Evolutionary conservation across 768 basidiomycete genomes (phyloP).

Genomic region (Podaxis mareebaensis): DNA sequence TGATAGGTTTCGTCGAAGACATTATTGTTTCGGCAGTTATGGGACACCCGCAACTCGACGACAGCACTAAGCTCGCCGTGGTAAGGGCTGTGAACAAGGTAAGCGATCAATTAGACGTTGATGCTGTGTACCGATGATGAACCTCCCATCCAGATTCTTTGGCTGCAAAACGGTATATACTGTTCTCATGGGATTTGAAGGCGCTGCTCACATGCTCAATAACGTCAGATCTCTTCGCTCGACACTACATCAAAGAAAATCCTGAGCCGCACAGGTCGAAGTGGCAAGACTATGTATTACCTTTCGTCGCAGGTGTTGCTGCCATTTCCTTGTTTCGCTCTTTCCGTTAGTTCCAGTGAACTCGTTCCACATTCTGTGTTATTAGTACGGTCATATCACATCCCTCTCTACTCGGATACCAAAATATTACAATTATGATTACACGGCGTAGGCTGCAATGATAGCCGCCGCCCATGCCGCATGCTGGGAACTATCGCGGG

Average conservation of each 20-base stretch:
- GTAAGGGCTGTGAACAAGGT: slow-evolving; percentile 47
- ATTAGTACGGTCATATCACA: neutral
- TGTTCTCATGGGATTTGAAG: neutral
- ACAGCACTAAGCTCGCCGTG: slow-evolving; percentile 40
- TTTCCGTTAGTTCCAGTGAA: neutral
- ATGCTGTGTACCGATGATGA: neutral
- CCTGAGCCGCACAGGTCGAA: neutral
- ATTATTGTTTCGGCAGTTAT: slow-evolving; percentile 43
- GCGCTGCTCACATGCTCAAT: neutral
- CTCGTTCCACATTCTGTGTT: neutral
- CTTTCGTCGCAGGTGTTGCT: neutral
- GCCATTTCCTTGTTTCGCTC: neutral
- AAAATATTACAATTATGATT: neutral
- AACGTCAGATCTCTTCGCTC: slow-evolving; percentile 37
- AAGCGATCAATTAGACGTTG: neutral
- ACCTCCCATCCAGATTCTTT: slow-evolving; percentile 34
- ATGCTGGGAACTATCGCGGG: neutral
- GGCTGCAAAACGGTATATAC: slow-evolving; percentile 42
- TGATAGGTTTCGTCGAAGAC: slow-evolving; percentile 42
- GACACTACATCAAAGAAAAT: slow-evolving; percentile 39
- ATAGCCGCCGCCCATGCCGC: neutral
- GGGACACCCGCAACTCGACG: slow-evolving; percentile 36
- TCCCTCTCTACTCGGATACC: neutral
- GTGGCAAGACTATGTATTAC: slow-evolving; percentile 3
- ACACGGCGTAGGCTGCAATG: neutral